Base-by-base conservation (phyloP, 176 grass and related monocot genomes). In the Avena insularis region DNA sequence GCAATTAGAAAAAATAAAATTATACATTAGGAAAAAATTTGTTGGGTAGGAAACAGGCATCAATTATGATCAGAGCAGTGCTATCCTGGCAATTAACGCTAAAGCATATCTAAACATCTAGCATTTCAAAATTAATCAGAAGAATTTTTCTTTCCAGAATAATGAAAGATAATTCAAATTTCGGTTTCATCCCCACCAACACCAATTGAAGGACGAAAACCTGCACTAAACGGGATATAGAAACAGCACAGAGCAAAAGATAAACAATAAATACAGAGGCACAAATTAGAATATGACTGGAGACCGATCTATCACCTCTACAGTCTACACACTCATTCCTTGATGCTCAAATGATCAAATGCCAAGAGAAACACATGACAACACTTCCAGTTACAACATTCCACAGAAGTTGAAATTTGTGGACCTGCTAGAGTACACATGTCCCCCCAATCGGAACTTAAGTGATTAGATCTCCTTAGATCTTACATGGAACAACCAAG, bases 341-440 rank as follows among this genome's bases (percentile, higher is more conserved):
- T 55, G 29, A 49, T 69, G 48, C 46, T 54, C 31, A 55, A 17
- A 55, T 71, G 19, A 56, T 71, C 67, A 79, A 79, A 60, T 79
- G 56, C 35, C 31, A 83, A 83, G 67, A 19, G 23, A 84, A 83
- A 9, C 17, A 19, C 59, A 49, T 19, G 23, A 6, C 46, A 11
- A 16, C 14, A 31, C 27, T 35, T 64, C 19, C 27, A 50, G 35
- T 75, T 63, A 76, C 25, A 76, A 35, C 16, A 25, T 20, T 50
- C 8, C 13, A 53, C 21, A 19, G 9, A 31, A 77, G 14, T 25
- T 58, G 6, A 4, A 49, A 33, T 63, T 50, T 76, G 6, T 75
- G 43, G 25, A 51, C 43, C 43, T 64, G 27, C 45, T 45, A 12
- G 51, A 51, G 11, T 51, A 36, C 27, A 62, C 6, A 12, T 56